Evolutionary conservation across 2,329 filamentous ascomycete genomes (phyloP), one percentile per base, ranked within the genome.

Genomic region (Didymella glomerata): DNA sequence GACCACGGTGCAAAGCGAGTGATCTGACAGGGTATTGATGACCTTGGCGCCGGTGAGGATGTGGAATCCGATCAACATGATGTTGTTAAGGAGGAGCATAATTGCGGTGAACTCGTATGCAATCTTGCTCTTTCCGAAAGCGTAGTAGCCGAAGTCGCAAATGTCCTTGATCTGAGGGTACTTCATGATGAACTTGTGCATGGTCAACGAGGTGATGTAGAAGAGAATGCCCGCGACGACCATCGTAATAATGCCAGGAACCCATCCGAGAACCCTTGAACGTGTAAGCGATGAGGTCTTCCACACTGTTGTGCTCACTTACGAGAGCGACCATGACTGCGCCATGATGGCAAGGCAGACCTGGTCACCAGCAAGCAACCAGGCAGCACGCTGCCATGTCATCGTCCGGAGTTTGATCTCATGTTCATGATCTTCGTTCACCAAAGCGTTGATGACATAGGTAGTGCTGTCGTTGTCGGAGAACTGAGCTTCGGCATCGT

Each of bases 331-430:
- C 84, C 90, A 96, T 0, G 93, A 93, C 68, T 97, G 97, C 49
- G 91, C 95, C 92, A 97, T 96, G 73, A 96, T 96, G 27, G 85
- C 85, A 77, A 97, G 81, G 76, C 92, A 96, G 58, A 97, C 97
- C 76, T 97, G 97, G 80, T 97, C 93, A 46, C 92, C 95, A 78
- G 97, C 96, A 50, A 97, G 86, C 66, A 97, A 77, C 2, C 89
- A 92, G 0, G 93, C 92, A 50, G 93, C 97, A 88, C 90, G 71
- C 61, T 83, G 80, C 82, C 82, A 84, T 30, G 63, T 58, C 63
- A 65, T 65, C 9, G 63, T 81, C 78, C 82, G 77, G 13, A 84
- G 78, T 65, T 82, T 79, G 72, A 84, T 84, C 4, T 83, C 82
- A 76, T 83, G 80, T 46, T 70, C 62, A 61, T 81, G 79, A 63